Conservation (phyloP, 257 asterid species). For the Penstemon barbatus region DNA sequence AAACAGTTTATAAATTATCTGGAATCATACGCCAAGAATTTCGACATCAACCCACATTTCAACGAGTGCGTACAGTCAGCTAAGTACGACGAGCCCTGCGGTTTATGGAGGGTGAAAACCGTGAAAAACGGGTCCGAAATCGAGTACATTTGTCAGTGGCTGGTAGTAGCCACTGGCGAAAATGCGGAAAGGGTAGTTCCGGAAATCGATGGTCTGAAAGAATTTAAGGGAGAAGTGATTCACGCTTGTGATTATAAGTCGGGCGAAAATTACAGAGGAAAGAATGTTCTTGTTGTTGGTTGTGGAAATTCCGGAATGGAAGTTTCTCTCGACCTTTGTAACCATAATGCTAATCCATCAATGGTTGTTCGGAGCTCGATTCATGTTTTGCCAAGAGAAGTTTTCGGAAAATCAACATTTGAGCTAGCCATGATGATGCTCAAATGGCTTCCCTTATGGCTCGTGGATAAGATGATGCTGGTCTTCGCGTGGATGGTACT, state of each 20-base stretch:
- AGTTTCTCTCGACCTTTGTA: constrained; percentile 56
- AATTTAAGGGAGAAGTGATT: constrained; percentile 53
- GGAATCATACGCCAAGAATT: constrained; percentile 46
- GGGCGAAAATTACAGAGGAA: constrained; percentile 51
- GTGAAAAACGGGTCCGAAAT: constrained; percentile 29
- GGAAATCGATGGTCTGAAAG: constrained; percentile 55
- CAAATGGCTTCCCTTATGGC: constrained; percentile 69
- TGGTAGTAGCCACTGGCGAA: constrained; percentile 79
- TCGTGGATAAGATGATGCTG: constrained; percentile 58
- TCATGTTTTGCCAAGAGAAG: constrained; percentile 66
- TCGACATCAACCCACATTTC: constrained; percentile 49
- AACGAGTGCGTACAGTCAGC: constrained; percentile 62
- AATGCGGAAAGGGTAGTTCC: constrained; percentile 65
- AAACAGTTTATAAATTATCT: constrained; percentile 58
- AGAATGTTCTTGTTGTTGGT: constrained; percentile 58
- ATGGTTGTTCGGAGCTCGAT: constrained; percentile 68
- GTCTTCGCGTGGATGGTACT: constrained; percentile 49
- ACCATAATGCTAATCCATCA: constrained; percentile 48
- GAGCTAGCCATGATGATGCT: constrained; percentile 55
- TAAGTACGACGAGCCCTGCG: constrained; percentile 51
- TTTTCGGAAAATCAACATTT: constrained; percentile 61
- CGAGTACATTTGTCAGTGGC: constrained; percentile 71
- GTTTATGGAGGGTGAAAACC: constrained; percentile 61
- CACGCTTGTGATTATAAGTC: constrained; percentile 60
- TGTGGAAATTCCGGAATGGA: constrained; percentile 75